Base-by-base conservation (phyloP, 169 alveolate genomes). In the Eimeria mitis region DNA sequence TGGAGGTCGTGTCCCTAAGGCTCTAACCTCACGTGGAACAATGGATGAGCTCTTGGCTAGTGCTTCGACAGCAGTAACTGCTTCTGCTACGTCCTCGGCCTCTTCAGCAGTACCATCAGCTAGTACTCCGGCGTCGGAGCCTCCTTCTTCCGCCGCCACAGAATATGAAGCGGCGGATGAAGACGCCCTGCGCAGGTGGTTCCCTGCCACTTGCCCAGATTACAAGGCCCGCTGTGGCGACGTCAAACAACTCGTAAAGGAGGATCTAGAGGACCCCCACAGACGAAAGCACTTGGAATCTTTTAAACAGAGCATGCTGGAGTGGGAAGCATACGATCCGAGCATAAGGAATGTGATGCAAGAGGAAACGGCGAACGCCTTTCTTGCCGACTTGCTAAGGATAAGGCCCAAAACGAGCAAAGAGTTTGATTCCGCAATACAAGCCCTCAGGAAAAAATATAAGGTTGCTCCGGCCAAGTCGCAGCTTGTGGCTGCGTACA, bases 141-240 rank as follows among this genome's bases (percentile, higher is more conserved):
- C 23, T 23, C 49, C 4, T 78, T 14, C 42, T 8, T 28, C 68
- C 68, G 31, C 25, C 37, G 81, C 52, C 40, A 47, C 78, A 21
- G 61, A 65, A 16, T 23, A 52, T 28, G 89, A 56, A 37, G 68
- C 78, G 21, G 16, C 28, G 9, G 61, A 52, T 1, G 63, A 42
- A 47, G 89, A 79, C 6, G 70, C 68, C 37, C 47, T 95, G 76
- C 90, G 47, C 16, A 28, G 40, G 47, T 95, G 94, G 75, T 95
- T 97, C 83, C 98, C 98, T 52, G 98, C 98, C 56, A 91, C 97
- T 28, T 92, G 96, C 31, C 95, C 96, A 37, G 97, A 89, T 56
- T 97, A 95, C 75, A 88, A 95, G 73, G 40, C 95, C 75, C 95
- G 95, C 40, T 97, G 97, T 83, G 98, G 98, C 34, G 97, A 84